These are phyloP conservation scores for Bipolaris cookei DNA, from an alignment of 2,329 filamentous ascomycete genomes.

Conservation along the genomic window DNA sequence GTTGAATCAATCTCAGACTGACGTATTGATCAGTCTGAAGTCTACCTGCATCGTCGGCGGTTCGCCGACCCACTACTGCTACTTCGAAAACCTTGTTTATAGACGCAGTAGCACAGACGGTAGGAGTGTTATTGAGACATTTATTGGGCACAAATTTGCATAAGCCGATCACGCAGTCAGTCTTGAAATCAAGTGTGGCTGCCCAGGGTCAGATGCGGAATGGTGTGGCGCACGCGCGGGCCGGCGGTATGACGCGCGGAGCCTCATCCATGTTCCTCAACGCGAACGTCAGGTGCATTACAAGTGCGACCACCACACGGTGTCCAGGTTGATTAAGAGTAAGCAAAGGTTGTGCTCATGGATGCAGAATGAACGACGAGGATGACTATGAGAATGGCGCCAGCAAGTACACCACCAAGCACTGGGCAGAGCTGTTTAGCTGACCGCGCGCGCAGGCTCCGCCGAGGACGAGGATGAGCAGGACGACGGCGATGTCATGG, in stretches of 20 bases:
- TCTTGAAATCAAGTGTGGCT: neutral
- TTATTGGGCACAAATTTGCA: too few species aligned
- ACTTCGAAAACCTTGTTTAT: neutral
- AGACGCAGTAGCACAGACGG: neutral
- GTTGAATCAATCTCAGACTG: too few species aligned
- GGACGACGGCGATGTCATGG: slow-evolving; percentile 30
- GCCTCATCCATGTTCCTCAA: slow-evolving; percentile 14
- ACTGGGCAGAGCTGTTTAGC: neutral
- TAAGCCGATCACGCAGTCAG: too few species aligned
- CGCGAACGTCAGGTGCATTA: slow-evolving; percentile 13
- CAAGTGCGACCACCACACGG: neutral
- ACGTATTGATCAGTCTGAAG: neutral
- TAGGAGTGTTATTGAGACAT: neutral
- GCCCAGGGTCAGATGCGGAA: neutral
- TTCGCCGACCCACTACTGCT: neutral
- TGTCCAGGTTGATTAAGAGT: neutral
- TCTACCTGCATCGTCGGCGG: neutral
- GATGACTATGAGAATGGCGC: slow-evolving; percentile 54
- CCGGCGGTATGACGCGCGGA: slow-evolving; percentile 15
- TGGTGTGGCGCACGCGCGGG: slow-evolving; percentile 1
- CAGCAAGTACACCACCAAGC: slow-evolving; percentile 29
- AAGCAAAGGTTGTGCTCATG: slow-evolving; percentile 2
- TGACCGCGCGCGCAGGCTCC: slow-evolving; percentile 29
- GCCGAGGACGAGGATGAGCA: slow-evolving; percentile 38
- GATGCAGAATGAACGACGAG: slow-evolving; percentile 51